Percentiles rank a stretch among this genome's conserved stretches.
Conservation (phyloP, 1,139 yeast species). For the Diutina rugosa region DNA sequence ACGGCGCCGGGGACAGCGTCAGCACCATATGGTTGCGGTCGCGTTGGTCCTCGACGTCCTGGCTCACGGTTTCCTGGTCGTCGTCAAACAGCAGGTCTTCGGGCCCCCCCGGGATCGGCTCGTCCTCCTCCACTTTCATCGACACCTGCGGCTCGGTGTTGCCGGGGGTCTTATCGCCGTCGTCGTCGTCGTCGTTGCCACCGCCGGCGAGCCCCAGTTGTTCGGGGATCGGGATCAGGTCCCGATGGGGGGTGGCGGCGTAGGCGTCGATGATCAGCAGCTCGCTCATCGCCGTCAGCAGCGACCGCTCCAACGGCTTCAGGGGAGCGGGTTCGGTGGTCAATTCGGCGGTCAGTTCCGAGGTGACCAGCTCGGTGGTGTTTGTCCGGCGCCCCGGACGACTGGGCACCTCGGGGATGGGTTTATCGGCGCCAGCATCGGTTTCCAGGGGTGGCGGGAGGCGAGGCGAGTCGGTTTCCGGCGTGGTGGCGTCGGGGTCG, state of each 20-base stretch:
- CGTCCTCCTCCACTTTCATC: conserved; percentile 19
- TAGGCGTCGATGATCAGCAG: conserved; percentile 1
- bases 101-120: conserved; percentile 8
- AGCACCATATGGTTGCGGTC: neutral
- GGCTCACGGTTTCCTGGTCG: conserved; percentile 22
- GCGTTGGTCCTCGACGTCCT: conserved; percentile 8
- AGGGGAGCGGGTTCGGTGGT: neutral
- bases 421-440: neutral
- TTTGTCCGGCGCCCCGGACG: neutral
- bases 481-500: neutral
- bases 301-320: neutral
- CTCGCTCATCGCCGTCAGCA: neutral
- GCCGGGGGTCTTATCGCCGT: conserved; percentile 26
- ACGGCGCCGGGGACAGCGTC: neutral
- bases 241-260: neutral
- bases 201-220: neutral
- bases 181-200: conserved; percentile 7
- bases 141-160: conserved; percentile 18
- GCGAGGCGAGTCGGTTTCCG: neutral
- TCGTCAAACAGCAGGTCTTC: conserved; percentile 17
- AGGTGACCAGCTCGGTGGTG: neutral
- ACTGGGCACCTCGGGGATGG: neutral
- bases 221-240: neutral
- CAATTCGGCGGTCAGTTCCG: neutral
- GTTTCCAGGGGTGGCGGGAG: neutral